phyloP scores from a whole-genome alignment of 352 stramenopile species.

The Phytophthora foliorum region DNA sequence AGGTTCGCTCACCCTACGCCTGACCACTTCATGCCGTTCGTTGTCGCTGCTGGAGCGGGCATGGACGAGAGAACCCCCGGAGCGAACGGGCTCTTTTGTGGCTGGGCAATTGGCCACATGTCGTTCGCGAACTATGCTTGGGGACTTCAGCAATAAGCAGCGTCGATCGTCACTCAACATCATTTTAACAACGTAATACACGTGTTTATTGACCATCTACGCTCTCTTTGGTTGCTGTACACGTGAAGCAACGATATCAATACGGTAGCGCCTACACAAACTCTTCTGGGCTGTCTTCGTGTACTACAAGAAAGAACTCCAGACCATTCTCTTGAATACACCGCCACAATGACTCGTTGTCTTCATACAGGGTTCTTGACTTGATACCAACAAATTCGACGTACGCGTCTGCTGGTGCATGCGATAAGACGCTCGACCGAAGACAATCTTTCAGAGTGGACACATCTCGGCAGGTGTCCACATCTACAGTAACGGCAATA shows the following conservation, averaged over 20 bases:
- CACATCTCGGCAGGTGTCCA: conserved; percentile 32
- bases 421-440: conserved; percentile 25
- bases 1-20: conserved; percentile 25
- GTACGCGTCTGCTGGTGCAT: conserved; percentile 5
- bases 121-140: conserved; percentile 35
- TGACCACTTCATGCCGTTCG: conserved; percentile 32
- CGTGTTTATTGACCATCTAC: conserved; percentile 1
- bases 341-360: conserved; percentile 25
- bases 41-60: conserved; percentile 25
- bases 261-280: conserved; percentile 20
- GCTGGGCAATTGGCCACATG: conserved; percentile 24
- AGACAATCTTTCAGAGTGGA: conserved; percentile 29
- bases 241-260: neutral
- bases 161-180: neutral
- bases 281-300: conserved; percentile 26
- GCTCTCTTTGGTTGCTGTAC: neutral
- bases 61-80: conserved; percentile 29
- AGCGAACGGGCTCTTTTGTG: conserved; percentile 22
- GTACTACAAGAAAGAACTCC: conserved; percentile 39
- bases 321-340: conserved; percentile 38
- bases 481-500: conserved; percentile 19
- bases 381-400: conserved; percentile 34
- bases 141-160: conserved; percentile 18
- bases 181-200: neutral
- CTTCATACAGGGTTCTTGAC: conserved; percentile 22